Evolutionary conservation across 2,329 filamentous ascomycete species (phyloP).

Genomic region (Amesomyces nigricolor): DNA sequence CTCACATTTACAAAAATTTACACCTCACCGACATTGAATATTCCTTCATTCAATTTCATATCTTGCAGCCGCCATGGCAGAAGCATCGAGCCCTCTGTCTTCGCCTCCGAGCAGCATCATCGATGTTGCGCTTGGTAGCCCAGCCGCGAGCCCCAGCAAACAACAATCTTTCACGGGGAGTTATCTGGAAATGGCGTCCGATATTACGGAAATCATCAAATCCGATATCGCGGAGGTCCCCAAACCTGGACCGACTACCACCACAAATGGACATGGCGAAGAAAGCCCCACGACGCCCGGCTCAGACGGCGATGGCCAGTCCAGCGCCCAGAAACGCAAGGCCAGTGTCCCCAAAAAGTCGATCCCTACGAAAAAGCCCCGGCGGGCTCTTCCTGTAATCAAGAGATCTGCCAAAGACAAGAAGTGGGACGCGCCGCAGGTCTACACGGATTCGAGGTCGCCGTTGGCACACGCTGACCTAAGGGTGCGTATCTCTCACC

Average conservation of each 20-base stretch:
- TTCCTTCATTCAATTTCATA: background rate
- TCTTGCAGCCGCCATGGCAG: background rate
- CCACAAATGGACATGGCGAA: background rate
- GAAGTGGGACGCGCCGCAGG: constrained; percentile 29
- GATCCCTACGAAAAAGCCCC: constrained; percentile 18
- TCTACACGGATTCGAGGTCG: constrained; percentile 34
- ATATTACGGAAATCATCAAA: too few relatives aligned
- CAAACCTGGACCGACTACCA: background rate
- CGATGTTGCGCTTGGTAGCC: background rate
- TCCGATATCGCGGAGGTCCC: background rate
- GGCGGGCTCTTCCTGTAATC: background rate
- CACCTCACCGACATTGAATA: too few relatives aligned
- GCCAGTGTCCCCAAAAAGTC: background rate
- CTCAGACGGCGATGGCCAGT: constrained; percentile 1
- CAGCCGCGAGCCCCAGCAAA: background rate
- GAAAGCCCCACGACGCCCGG: background rate
- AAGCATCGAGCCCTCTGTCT: constrained; percentile 10
- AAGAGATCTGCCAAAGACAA: constrained; percentile 26
- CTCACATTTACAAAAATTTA: too few relatives aligned
- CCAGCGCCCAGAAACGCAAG: constrained; percentile 14
- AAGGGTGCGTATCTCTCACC: background rate
- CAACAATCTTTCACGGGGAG: background rate
- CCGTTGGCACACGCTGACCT: constrained; percentile 32
- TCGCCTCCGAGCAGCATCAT: constrained; percentile 15
- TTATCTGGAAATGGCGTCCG: background rate